Evolutionary conservation across 305 asterid genomes (phyloP), one percentile per base, ranked within the genome.

Genomic region (Galium porrigens): DNA sequence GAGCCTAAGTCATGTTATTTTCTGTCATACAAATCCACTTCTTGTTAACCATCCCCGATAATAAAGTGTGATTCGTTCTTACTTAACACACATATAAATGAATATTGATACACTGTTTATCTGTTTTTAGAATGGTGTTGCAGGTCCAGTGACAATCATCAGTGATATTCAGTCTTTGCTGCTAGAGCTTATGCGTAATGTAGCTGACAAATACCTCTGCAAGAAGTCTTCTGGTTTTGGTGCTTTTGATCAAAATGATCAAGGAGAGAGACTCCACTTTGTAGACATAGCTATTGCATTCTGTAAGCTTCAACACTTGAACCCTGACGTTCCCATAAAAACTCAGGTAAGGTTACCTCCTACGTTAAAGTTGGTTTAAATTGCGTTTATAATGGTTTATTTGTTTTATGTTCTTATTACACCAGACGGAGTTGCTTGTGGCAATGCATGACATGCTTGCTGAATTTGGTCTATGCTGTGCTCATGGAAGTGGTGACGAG

Each of bases 361-460:
- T 63, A 36, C 68, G 69, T 53, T 66, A 33, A 27, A 55, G 56
- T 63, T 64, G 22, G 22, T 46, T 27, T 57, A 11, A 6, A 6
- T 29, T 36, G 32, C 15, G 12, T 36, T 27, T 0, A n/a, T 29
- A 12, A 30, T 71, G 71, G 63, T 55, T 37, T 34, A 56, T 17
- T 42, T 62, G 61, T 49, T 15, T 44, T 18, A 63, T 33, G 11
- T 68, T 71, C 69, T 68, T 55, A 65, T 71, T 76, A 51, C 70
- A 69, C 46, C 90, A 94, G 99, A 79, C 77, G 51, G 97, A 94
- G 74, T 81, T 94, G 84, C 73, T 87, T 66, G 92, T 88, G 67
- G 83, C 97, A 71, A 82, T 86, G 77, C 97, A 94, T 79, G 96
- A 89, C 78, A 83, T 89, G 97, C 97, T 94, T 69, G 96, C 96